These are phyloP conservation scores for Flueggea neowawraea DNA, from an alignment of 441 rosid genomes.

Conservation along the genomic window DNA sequence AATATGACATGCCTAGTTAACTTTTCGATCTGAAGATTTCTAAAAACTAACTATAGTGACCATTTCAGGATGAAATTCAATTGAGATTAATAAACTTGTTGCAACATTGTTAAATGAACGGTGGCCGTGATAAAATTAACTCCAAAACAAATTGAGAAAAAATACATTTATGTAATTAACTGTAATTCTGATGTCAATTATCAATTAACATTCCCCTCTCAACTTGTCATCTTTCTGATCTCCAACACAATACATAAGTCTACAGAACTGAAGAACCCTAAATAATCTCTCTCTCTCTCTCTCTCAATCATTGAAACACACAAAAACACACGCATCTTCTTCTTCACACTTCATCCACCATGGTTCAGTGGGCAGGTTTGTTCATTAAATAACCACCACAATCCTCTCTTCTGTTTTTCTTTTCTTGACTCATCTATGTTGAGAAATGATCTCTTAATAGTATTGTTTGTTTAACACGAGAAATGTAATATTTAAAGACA, in stretches of 20 bases:
- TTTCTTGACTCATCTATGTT: too few species aligned
- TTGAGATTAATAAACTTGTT: too few species aligned
- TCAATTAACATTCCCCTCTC: not conserved
- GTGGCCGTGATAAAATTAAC: too few species aligned
- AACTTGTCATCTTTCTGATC: constrained; percentile 22
- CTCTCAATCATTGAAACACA: constrained; percentile 2
- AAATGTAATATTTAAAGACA: not conserved
- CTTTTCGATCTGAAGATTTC: too few species aligned
- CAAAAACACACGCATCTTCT: not conserved
- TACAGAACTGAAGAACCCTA: not conserved
- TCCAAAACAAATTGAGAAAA: too few species aligned
- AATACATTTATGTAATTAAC: too few species aligned
- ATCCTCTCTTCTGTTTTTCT: not conserved
- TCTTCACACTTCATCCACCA: not conserved
- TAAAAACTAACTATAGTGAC: too few species aligned
- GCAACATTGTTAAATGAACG: too few species aligned
- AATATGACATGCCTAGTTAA: too few species aligned
- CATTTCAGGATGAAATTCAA: too few species aligned
- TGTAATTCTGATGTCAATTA: too few species aligned
- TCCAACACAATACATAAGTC: constrained; percentile 12
- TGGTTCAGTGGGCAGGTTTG: constrained; percentile 18
- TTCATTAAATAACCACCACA: not conserved
- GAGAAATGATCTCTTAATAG: too few species aligned
- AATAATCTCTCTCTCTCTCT: not conserved
- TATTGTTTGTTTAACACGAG: not conserved